Conservation (phyloP, 106 monocot genomes). For the Allium sativum region DNA sequence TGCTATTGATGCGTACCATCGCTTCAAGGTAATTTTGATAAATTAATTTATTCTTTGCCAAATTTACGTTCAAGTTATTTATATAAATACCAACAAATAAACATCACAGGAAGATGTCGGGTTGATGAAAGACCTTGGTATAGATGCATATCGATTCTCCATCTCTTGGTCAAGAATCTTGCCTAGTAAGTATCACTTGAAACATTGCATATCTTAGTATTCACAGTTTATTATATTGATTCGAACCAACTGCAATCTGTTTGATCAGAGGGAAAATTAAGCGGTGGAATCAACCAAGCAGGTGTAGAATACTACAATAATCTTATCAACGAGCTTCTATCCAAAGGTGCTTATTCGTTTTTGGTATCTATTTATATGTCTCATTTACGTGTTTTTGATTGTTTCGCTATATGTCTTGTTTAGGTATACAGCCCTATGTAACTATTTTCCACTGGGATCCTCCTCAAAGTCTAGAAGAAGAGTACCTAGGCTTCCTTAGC, state of each 20-base stretch:
- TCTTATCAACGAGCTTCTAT: conserved; percentile 10
- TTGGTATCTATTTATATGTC: neutral
- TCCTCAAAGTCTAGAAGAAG: conserved; percentile 39
- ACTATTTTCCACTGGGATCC: conserved; percentile 45
- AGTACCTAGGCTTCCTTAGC: conserved; percentile 34
- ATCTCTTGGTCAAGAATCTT: conserved; percentile 15
- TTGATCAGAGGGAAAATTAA: conserved; percentile 4
- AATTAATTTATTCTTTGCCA: neutral
- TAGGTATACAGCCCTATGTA: conserved; percentile 37
- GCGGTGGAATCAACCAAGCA: conserved; percentile 8
- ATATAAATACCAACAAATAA: neutral
- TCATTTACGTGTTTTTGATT: neutral
- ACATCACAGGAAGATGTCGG: conserved; percentile 4
- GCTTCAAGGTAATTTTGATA: neutral
- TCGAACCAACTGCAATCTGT: neutral
- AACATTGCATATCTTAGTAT: neutral
- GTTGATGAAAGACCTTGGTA: conserved; percentile 2
- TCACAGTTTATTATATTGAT: neutral
- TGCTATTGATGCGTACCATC: conserved; percentile 1
- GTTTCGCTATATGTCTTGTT: neutral
- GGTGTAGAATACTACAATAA: conserved; percentile 8
- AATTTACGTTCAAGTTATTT: neutral
- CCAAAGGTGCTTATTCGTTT: neutral
- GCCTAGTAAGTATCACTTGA: conserved; percentile 1
- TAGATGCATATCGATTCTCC: conserved; percentile 8